phyloP scores from a whole-genome alignment of 495 filamentous ascomycete species.

The Xylaria grammica region DNA sequence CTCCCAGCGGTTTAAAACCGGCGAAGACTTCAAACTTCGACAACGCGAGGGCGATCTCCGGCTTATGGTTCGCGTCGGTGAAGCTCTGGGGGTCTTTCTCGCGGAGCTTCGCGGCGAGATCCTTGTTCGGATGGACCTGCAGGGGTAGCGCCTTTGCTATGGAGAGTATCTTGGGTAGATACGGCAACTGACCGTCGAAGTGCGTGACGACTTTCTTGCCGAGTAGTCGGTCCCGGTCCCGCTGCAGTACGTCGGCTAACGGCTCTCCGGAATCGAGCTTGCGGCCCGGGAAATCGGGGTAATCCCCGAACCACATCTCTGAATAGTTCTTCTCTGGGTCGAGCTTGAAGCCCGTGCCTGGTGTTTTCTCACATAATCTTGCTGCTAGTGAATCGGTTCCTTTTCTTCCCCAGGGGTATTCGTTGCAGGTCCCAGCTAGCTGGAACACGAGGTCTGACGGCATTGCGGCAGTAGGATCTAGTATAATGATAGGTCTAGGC shows the following conservation, averaged over 20 bases:
- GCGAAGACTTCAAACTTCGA: conserved; percentile 81
- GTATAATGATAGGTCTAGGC: neutral
- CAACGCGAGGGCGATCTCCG: conserved; percentile 79
- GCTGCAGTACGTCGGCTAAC: conserved; percentile 68
- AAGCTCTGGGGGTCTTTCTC: conserved; percentile 66
- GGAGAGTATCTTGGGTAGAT: conserved; percentile 79
- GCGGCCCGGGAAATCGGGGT: conserved; percentile 71
- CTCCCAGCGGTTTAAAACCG: conserved; percentile 70
- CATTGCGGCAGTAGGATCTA: conserved; percentile 16
- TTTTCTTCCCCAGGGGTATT: conserved; percentile 70
- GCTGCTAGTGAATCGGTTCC: conserved; percentile 75
- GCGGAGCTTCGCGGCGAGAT: conserved; percentile 67
- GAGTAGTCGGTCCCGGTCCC: conserved; percentile 66
- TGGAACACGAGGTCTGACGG: conserved; percentile 48
- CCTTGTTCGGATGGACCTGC: conserved; percentile 79
- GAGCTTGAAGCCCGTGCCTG: conserved; percentile 68
- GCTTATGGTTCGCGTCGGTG: conserved; percentile 79
- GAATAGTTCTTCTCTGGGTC: conserved; percentile 69
- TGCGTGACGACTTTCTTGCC: conserved; percentile 67
- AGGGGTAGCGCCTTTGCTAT: conserved; percentile 79
- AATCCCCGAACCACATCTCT: conserved; percentile 84
- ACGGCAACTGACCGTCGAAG: conserved; percentile 71
- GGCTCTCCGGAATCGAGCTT: conserved; percentile 65
- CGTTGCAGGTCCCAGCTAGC: conserved; percentile 58
- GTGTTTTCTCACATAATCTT: conserved; percentile 69